Percentiles rank a stretch among this genome's conserved stretches.
Evolutionary conservation across 2,329 filamentous ascomycete species (phyloP).

Genomic region (Fusarium sp.): DNA sequence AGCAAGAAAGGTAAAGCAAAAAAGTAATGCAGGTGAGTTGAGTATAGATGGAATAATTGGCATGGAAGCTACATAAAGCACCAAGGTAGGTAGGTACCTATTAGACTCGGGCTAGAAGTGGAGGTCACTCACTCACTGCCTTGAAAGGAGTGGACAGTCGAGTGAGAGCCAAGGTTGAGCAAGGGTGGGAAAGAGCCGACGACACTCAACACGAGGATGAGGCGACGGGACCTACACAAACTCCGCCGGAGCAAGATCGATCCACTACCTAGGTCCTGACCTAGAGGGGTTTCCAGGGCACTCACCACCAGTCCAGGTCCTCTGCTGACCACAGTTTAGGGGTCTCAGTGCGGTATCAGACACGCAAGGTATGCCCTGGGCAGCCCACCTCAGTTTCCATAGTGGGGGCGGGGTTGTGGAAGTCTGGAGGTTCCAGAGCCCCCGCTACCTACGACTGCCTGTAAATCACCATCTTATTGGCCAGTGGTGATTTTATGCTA

Average conservation of each 20-base stretch:
- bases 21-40: neutral
- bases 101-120: constrained; percentile 5
- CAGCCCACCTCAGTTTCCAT: constrained; percentile 10
- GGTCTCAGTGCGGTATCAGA: neutral
- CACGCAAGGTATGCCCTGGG: neutral
- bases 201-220: neutral
- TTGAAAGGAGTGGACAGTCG: constrained; percentile 1
- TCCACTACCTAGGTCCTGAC: neutral
- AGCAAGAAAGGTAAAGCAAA: neutral
- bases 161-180: constrained; percentile 6
- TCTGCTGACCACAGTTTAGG: constrained; percentile 6
- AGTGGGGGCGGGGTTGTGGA: constrained; percentile 34
- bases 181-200: constrained; percentile 12
- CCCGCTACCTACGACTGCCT: constrained; percentile 1
- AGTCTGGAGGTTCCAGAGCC: constrained; percentile 1
- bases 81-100: neutral
- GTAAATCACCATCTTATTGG: constrained; percentile 9
- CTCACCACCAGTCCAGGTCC: neutral
- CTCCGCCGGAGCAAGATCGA: neutral
- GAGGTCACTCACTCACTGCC: constrained; percentile 26
- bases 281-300: neutral
- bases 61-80: constrained; percentile 12
- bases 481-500: neutral
- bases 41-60: constrained; percentile 28
- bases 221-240: neutral